phyloP scores from a whole-genome alignment of 2,329 filamentous ascomycete genomes.

The Pestalotiopsis sp. region DNA sequence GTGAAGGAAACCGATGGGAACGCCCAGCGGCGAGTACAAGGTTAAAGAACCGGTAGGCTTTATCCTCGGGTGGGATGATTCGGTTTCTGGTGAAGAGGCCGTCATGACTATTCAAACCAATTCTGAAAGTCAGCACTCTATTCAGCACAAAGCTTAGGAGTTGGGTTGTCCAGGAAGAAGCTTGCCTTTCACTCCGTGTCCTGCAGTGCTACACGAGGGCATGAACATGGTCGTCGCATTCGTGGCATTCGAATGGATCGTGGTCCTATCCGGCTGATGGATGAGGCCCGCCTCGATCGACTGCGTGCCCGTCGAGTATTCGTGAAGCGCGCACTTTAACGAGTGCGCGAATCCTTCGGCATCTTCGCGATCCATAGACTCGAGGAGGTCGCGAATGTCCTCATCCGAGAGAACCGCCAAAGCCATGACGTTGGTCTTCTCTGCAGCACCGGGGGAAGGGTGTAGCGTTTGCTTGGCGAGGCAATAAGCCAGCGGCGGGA shows the following conservation, averaged over 20 bases:
- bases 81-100: conserved; percentile 46
- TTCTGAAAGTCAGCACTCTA: conserved; percentile 10
- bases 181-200: conserved; percentile 70
- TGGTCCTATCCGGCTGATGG: conserved; percentile 59
- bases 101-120: conserved; percentile 58
- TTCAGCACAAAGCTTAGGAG: not conserved
- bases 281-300: conserved; percentile 44
- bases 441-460: not conserved
- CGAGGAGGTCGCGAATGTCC: conserved; percentile 57
- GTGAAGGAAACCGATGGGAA: conserved; percentile 69
- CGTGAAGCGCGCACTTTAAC: conserved; percentile 57
- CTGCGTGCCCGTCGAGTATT: conserved; percentile 62
- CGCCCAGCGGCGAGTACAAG: conserved; percentile 65
- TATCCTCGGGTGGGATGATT: conserved; percentile 37
- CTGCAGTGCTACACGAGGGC: conserved; percentile 67
- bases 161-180: not conserved
- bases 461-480: not conserved
- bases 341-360: conserved; percentile 53
- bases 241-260: conserved; percentile 49
- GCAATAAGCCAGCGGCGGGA: not conserved
- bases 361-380: conserved; percentile 55
- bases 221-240: conserved; percentile 72
- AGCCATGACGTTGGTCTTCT: conserved; percentile 44
- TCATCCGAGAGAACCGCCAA: conserved; percentile 62
- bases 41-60: conserved; percentile 69